A percentile compares a stretch with the other conserved stretches of the same genome.
phyloP scores from a whole-genome alignment of 73 alveolate species.

The Paramecium sonneborni region DNA sequence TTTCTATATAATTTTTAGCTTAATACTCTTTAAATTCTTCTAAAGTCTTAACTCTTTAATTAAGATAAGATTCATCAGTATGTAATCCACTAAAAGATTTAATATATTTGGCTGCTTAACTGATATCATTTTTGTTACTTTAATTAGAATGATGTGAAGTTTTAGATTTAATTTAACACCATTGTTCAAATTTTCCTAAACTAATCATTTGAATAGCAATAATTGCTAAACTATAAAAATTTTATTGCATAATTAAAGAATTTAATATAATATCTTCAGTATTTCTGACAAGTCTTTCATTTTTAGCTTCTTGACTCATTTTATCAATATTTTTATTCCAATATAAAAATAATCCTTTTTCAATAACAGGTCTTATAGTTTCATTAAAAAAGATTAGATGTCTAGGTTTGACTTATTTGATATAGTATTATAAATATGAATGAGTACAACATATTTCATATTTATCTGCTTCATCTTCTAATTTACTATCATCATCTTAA shows the following conservation, averaged over 20 bases:
- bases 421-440: neutral
- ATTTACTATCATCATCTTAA: neutral
- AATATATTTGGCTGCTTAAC: neutral
- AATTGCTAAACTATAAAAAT: slow-evolving; percentile 19
- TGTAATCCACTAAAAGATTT: neutral
- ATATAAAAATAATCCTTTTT: neutral
- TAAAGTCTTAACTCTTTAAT: neutral
- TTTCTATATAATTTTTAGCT: neutral
- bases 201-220: slow-evolving; percentile 11
- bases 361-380: neutral
- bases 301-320: neutral
- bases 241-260: neutral
- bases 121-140: neutral
- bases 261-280: neutral
- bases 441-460: neutral
- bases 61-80: neutral
- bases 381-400: slow-evolving; percentile 7
- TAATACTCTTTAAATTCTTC: neutral
- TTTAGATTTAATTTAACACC: neutral
- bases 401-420: neutral
- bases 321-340: neutral
- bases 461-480: neutral
- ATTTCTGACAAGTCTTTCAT: neutral
- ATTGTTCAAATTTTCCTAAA: slow-evolving; percentile 22
- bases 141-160: neutral